Percentiles rank a stretch among this genome's conserved stretches.
Evolutionary conservation across 2,329 filamentous ascomycete genomes (phyloP).

Genomic region (Diatrype stigma): DNA sequence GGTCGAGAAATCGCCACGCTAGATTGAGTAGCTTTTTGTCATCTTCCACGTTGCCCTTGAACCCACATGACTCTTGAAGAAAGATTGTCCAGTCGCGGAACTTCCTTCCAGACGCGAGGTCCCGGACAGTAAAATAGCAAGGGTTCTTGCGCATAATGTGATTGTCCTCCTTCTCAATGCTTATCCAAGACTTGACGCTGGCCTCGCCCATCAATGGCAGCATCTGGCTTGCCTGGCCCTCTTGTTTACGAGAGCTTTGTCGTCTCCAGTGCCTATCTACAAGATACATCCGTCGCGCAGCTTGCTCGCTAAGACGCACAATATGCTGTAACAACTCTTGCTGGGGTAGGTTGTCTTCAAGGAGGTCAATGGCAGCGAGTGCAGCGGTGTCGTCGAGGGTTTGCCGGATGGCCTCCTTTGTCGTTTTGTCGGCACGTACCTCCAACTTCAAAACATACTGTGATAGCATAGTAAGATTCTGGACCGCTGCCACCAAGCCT

Average conservation of each 20-base stretch:
- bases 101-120: slow-evolving; percentile 11
- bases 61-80: slow-evolving; percentile 11
- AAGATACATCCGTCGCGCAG: slow-evolving; percentile 18
- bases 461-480: slow-evolving; percentile 20
- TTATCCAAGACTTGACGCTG: slow-evolving; percentile 16
- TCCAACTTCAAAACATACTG: slow-evolving; percentile 28
- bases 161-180: slow-evolving; percentile 13
- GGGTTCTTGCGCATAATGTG: slow-evolving; percentile 12
- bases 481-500: slow-evolving; percentile 8
- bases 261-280: slow-evolving; percentile 20
- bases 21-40: slow-evolving; percentile 21
- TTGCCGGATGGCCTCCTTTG: slow-evolving; percentile 24
- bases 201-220: slow-evolving; percentile 17
- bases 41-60: slow-evolving; percentile 13
- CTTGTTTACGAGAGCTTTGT: slow-evolving; percentile 8
- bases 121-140: slow-evolving; percentile 20
- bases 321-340: slow-evolving; percentile 19
- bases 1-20: slow-evolving; percentile 25
- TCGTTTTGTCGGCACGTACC: slow-evolving; percentile 19
- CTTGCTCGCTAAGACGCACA: slow-evolving; percentile 12
- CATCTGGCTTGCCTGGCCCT: slow-evolving; percentile 7
- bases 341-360: neutral
- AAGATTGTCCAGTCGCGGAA: slow-evolving; percentile 20
- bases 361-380: slow-evolving; percentile 9
- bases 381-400: slow-evolving; percentile 23